Conservation (phyloP, 2,329 filamentous ascomycete species). For the Gnomoniopsis smithogilvyi region DNA sequence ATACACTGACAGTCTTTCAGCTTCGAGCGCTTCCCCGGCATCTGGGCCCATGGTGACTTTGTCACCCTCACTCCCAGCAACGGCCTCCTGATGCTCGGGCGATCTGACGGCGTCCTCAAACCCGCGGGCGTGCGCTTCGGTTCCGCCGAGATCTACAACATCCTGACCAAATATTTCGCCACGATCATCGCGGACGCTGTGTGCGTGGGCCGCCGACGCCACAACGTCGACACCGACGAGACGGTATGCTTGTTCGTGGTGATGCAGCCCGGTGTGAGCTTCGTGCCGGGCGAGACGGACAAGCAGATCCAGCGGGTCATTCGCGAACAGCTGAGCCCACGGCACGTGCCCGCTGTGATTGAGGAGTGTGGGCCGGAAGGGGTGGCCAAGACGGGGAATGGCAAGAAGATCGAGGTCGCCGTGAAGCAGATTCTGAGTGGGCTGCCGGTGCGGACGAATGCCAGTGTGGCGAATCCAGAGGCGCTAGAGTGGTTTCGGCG, state of each 20-base stretch:
- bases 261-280: slow-evolving; percentile 56
- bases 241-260: slow-evolving; percentile 87
- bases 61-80: slow-evolving; percentile 66
- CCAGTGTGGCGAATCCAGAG: slow-evolving; percentile 88
- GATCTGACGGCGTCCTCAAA: slow-evolving; percentile 90
- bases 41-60: slow-evolving; percentile 97
- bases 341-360: slow-evolving; percentile 83
- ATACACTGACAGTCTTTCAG: neutral
- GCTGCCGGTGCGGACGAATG: slow-evolving; percentile 80
- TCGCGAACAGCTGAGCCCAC: slow-evolving; percentile 74
- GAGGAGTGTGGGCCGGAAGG: slow-evolving; percentile 70
- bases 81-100: slow-evolving; percentile 84
- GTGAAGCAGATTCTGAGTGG: slow-evolving; percentile 96
- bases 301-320: slow-evolving; percentile 65
- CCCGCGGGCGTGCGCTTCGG: slow-evolving; percentile 90
- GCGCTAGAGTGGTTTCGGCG: slow-evolving; percentile 83
- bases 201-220: slow-evolving; percentile 72
- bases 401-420: slow-evolving; percentile 95
- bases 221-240: slow-evolving; percentile 72
- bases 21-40: slow-evolving; percentile 72
- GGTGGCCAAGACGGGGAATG: slow-evolving; percentile 89
- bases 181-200: slow-evolving; percentile 78
- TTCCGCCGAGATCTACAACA: slow-evolving; percentile 92
- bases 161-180: slow-evolving; percentile 81
- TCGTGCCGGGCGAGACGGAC: slow-evolving; percentile 52